Base-by-base conservation (phyloP, 2,329 filamentous ascomycete species). In the Penicillium verrucosum region DNA sequence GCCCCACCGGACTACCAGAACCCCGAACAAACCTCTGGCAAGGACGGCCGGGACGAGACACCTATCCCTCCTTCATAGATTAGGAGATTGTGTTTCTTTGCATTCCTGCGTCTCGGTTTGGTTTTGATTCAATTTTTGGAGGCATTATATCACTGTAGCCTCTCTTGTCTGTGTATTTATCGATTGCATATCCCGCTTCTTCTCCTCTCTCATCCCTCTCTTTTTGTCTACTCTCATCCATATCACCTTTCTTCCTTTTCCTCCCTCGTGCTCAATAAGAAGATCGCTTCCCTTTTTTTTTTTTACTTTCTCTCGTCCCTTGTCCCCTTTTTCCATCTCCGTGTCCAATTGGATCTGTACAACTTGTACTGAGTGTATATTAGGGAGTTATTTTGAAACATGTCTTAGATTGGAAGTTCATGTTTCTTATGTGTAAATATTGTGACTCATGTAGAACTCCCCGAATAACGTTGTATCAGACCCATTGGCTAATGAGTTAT, bases 1-100 rank as follows among this genome's bases (percentile, higher is more conserved):
- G 79, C 85, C 16, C 85, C 87, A 2, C 72, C 70, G 2, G 71
- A 72, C 42, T 36, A 61, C 36, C 43, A 51, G 53, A 81, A 84
- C 32, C 63, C 58, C 9, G 68, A 71, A 44, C 60, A 61, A 46
- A 83, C 83, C 38, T 80, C 64, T 23, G 70, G 68, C 50, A 73
- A 74, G 59, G 67, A 73, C 62, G 73, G 67, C 63, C 71, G 65
- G 60, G 70, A 74, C 45, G 63, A 71, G 55, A 70, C 69, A 21
- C 69, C 70, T 46, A 50, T 65, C 34, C 68, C 71, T 36, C 46
- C 55, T 51, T 54, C 51, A 49, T 46, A 59, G 50, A 46, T 50
- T 46, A 48, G 43, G 41, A 12, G 14, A 25, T 10, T n/a, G 41
- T 46, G 34, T 34, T 30, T 52, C 29, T 59, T 53, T 49, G 41